phyloP scores from a whole-genome alignment of 768 basidiomycete species.

The Infundibulicybe gibba region DNA sequence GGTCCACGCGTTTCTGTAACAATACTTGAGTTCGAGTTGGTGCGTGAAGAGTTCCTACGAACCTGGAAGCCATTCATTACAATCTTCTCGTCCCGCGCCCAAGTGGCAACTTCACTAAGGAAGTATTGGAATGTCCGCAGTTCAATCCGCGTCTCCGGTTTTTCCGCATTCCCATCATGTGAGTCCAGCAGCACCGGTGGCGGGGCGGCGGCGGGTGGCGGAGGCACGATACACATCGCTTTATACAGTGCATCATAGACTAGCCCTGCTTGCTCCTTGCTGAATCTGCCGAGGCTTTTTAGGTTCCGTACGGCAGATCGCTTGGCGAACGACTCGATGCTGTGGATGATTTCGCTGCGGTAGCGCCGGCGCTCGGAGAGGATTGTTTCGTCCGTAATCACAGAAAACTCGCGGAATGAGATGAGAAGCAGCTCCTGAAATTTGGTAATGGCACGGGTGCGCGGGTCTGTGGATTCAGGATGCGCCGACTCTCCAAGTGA shows the following conservation, averaged over 20 bases:
- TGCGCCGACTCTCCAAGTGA: constrained; percentile 93
- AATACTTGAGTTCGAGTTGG: neutral
- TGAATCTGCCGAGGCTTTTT: constrained; percentile 72
- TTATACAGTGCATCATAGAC: constrained; percentile 93
- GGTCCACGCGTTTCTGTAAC: constrained; percentile 79
- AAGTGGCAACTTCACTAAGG: constrained; percentile 88
- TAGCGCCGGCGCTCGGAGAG: constrained; percentile 80
- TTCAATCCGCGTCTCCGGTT: constrained; percentile 88
- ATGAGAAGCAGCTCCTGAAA: constrained; percentile 97
- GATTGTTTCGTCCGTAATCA: constrained; percentile 95
- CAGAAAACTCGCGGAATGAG: constrained; percentile 95
- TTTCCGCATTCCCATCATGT: constrained; percentile 64
- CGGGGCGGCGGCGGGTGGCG: constrained; percentile 48
- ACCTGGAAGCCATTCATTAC: constrained; percentile 92
- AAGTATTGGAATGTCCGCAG: constrained; percentile 84
- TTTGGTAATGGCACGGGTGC: constrained; percentile 88
- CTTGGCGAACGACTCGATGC: constrained; percentile 92
- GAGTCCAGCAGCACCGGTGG: constrained; percentile 52
- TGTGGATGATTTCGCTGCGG: constrained; percentile 86
- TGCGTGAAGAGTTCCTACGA: constrained; percentile 3
- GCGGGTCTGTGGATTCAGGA: constrained; percentile 82
- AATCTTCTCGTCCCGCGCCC: constrained; percentile 93
- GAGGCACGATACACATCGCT: constrained; percentile 75
- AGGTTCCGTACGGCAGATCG: constrained; percentile 88
- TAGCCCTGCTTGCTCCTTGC: constrained; percentile 81